These are phyloP conservation scores for Litchi chinensis DNA, from an alignment of 345 rosid species.

Conservation along the genomic window DNA sequence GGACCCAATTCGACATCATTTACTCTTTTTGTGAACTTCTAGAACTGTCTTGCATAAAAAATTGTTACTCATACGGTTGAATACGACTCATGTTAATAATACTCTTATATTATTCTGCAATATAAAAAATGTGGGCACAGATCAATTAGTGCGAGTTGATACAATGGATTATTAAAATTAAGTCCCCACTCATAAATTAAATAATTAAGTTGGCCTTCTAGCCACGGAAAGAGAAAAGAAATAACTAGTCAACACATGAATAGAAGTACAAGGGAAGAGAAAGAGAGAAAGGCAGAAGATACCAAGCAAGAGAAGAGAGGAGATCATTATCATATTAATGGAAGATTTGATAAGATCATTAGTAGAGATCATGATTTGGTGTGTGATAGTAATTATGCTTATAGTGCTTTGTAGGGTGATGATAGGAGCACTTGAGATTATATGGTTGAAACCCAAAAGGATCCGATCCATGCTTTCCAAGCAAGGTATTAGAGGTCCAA, in stretches of 20 bases:
- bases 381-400: background rate
- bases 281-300: background rate
- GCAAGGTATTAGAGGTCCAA: conserved; percentile 19
- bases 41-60: no score
- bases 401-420: background rate
- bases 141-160: no score
- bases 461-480: conserved; percentile 7
- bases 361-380: background rate
- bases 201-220: background rate
- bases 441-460: background rate
- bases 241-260: background rate
- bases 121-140: background rate
- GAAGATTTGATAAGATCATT: background rate
- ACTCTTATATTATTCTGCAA: background rate
- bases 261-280: background rate
- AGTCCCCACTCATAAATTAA: background rate
- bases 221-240: background rate
- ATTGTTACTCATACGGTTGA: background rate
- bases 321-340: no score
- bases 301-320: background rate
- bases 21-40: no score
- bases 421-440: background rate
- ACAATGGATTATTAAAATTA: background rate
- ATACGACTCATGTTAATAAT: background rate
- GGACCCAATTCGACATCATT: no score